Conservation (phyloP, 139 green algal species). For the Ostreobium quekettii region DNA sequence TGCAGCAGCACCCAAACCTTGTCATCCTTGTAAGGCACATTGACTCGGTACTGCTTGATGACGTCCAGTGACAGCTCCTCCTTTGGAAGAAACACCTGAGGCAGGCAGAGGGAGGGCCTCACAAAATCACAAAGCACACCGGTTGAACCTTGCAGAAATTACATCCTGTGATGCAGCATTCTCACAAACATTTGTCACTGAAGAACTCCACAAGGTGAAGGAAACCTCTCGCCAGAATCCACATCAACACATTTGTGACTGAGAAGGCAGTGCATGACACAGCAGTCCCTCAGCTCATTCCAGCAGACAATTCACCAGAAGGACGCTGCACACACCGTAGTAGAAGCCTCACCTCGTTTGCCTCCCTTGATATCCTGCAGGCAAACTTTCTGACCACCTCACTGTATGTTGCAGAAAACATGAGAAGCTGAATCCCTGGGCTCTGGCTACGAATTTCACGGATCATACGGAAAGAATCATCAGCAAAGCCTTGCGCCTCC, state of each 20-base stretch:
- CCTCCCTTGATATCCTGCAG: conserved; percentile 46
- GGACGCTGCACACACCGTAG: too few relatives aligned
- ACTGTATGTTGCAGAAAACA: conserved; percentile 97
- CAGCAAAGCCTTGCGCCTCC: conserved; percentile 80
- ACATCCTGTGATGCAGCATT: too few relatives aligned
- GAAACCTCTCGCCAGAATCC: too few relatives aligned
- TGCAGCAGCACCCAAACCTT: conserved; percentile 33
- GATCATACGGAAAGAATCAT: conserved; percentile 74
- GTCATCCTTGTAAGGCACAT: neutral
- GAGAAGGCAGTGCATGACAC: too few relatives aligned
- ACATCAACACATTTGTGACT: too few relatives aligned
- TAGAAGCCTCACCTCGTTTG: neutral
- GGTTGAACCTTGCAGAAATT: too few relatives aligned
- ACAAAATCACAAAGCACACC: too few relatives aligned
- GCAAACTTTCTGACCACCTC: conserved; percentile 83
- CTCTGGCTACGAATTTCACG: conserved; percentile 29
- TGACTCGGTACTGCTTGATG: conserved; percentile 95
- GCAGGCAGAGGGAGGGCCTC: conserved; percentile 14
- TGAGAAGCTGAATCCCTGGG: conserved; percentile 57
- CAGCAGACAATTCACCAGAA: too few relatives aligned
- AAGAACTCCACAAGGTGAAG: too few relatives aligned
- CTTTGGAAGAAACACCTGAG: conserved; percentile 82
- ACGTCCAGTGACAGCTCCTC: conserved; percentile 92
- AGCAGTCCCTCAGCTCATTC: too few relatives aligned
- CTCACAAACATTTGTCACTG: too few relatives aligned